phyloP scores from a whole-genome alignment of 2,329 filamentous ascomycete species.

The Neofusicoccum sp. region DNA sequence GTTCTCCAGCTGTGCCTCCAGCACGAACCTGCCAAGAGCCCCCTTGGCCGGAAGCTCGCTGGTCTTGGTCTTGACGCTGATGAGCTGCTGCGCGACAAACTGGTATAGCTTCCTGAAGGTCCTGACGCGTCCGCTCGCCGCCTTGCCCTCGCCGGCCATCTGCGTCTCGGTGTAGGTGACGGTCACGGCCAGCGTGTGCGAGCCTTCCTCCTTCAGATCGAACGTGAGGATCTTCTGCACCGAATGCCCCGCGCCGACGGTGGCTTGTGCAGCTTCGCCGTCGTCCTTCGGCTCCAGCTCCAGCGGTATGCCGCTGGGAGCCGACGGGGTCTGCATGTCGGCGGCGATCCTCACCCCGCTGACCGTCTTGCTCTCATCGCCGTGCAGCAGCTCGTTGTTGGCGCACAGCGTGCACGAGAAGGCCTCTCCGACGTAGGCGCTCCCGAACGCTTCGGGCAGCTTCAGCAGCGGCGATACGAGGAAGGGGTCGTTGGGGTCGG shows the following conservation, averaged over 20 bases:
- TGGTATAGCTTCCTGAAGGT: conserved; percentile 96
- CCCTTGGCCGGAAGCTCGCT: conserved; percentile 57
- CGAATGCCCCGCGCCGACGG: conserved; percentile 59
- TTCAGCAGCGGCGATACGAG: conserved; percentile 66
- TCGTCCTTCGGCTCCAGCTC: conserved; percentile 36
- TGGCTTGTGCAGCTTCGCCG: conserved; percentile 26
- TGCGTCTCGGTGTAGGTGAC: conserved; percentile 89
- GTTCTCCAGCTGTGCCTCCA: conserved; percentile 96
- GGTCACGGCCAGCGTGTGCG: conserved; percentile 88
- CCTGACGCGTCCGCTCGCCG: conserved; percentile 63
- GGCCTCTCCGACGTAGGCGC: conserved; percentile 90
- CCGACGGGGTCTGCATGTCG: conserved; percentile 91
- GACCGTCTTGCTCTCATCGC: conserved; percentile 51
- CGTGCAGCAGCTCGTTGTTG: conserved; percentile 72
- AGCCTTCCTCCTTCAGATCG: conserved; percentile 89
- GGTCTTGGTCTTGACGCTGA: conserved; percentile 89
- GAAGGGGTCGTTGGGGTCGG: conserved; percentile 50
- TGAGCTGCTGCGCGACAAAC: conserved; percentile 85
- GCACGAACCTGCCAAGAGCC: conserved; percentile 59
- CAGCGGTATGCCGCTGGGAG: conserved; percentile 61
- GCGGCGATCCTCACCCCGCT: conserved; percentile 80
- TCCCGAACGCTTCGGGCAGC: conserved; percentile 86
- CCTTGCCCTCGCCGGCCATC: conserved; percentile 46
- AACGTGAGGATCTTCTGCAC: conserved; percentile 81
- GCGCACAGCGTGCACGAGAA: conserved; percentile 93